Percentiles rank a stretch among this genome's conserved stretches.
Evolutionary conservation across 805 yeast species (phyloP).

Genomic region (Wickerhamiella occidentalis): DNA sequence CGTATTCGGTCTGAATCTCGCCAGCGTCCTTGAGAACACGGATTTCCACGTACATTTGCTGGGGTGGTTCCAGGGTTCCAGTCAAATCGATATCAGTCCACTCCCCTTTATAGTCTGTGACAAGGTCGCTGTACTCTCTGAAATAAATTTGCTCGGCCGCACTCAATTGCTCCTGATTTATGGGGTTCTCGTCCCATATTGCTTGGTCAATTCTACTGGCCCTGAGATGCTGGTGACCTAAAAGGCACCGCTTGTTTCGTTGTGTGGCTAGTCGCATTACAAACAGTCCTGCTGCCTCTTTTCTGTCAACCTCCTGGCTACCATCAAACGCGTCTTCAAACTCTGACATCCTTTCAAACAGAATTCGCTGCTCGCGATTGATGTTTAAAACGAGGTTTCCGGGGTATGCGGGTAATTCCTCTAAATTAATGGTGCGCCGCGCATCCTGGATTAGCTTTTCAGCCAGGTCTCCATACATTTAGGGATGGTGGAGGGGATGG

Average conservation of each 20-base stretch:
- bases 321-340: constrained; percentile 46
- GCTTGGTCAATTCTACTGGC: constrained; percentile 53
- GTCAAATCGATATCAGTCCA: constrained; percentile 75
- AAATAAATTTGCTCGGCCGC: constrained; percentile 72
- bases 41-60: constrained; percentile 84
- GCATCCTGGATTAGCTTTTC: constrained; percentile 78
- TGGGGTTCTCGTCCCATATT: constrained; percentile 42
- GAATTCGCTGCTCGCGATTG: constrained; percentile 49
- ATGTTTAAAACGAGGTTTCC: constrained; percentile 59
- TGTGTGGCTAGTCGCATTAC: constrained; percentile 68
- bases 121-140: constrained; percentile 53
- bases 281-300: constrained; percentile 32
- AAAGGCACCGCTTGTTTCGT: constrained; percentile 76
- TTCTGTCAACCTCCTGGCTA: constrained; percentile 24
- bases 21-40: constrained; percentile 91
- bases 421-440: constrained; percentile 57
- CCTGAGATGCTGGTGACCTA: constrained; percentile 70
- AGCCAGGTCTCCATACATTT: constrained; percentile 87
- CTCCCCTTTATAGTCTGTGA: constrained; percentile 64
- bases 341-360: constrained; percentile 30
- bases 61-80: constrained; percentile 85
- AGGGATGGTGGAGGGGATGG: too few species aligned
- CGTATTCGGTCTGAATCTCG: constrained; percentile 94
- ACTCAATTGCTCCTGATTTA: constrained; percentile 40
- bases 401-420: constrained; percentile 56